Percentiles rank a stretch among this genome's conserved stretches.
Conservation (phyloP, 192 early-diverging fungal genomes). For the Coemansia sp. region DNA sequence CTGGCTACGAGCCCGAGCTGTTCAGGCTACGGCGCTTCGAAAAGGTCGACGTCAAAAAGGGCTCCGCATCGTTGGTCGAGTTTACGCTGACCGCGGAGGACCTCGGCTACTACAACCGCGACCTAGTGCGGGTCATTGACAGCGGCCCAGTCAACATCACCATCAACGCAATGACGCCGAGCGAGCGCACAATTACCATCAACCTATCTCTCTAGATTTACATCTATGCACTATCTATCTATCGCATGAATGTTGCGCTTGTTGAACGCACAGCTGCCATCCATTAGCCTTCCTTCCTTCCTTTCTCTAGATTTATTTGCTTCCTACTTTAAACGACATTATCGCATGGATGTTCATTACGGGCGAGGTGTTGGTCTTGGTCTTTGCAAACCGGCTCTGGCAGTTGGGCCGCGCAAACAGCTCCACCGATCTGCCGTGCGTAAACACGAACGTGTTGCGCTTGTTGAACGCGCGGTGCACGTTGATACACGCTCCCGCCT, state of each 20-base stretch:
- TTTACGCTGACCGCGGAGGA: slow-evolving; percentile 43
- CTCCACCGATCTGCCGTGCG: background rate
- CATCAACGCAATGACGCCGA: slow-evolving; percentile 28
- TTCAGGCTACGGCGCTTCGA: slow-evolving; percentile 55
- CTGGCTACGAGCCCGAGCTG: slow-evolving; percentile 56
- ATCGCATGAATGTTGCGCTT: too few species aligned
- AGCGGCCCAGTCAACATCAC: slow-evolving; percentile 34
- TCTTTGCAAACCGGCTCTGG: background rate
- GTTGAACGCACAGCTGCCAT: too few species aligned
- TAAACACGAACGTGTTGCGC: background rate
- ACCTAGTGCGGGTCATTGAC: slow-evolving; percentile 25
- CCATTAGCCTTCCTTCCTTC: too few species aligned
- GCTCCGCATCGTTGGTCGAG: slow-evolving; percentile 9
- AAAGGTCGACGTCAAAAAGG: slow-evolving; percentile 28
- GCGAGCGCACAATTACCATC: slow-evolving; percentile 23
- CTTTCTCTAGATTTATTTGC: too few species aligned
- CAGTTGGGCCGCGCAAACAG: background rate
- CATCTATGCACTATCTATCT: too few species aligned
- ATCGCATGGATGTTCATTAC: background rate
- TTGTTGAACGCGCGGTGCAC: background rate
- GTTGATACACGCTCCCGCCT: background rate
- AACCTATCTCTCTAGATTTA: slow-evolving; percentile 2
- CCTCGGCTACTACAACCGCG: slow-evolving; percentile 31
- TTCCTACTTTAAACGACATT: background rate
- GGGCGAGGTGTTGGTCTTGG: background rate